A percentile compares a stretch with the other conserved stretches of the same genome.
Conservation (phyloP, 148 eudicot species). For the Cornus controversa region DNA sequence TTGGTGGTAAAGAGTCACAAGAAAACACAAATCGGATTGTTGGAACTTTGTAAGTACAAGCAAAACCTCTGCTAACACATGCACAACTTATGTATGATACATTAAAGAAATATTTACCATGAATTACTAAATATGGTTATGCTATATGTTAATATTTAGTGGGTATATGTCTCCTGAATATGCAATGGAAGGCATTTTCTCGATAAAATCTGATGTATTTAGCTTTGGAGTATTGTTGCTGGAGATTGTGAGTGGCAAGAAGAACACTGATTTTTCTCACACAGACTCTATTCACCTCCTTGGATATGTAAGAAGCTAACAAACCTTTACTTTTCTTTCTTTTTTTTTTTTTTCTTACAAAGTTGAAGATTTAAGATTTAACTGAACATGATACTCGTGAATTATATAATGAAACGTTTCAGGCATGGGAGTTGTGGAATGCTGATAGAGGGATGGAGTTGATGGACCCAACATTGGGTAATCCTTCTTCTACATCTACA, state of each 20-base stretch:
- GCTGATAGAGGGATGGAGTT: slow-evolving; percentile 8
- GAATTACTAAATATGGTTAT: not conserved
- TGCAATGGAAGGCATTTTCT: slow-evolving; percentile 24
- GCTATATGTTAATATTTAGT: not conserved
- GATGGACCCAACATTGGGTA: not conserved
- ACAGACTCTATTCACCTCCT: slow-evolving; percentile 14
- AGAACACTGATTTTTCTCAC: slow-evolving; percentile 19
- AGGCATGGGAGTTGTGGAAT: slow-evolving; percentile 21
- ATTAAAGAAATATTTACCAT: too few species aligned
- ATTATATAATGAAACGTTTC: not conserved
- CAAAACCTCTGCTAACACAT: not conserved
- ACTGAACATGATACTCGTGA: too few species aligned
- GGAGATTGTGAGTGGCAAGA: slow-evolving; percentile 25
- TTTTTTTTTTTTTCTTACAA: not conserved
- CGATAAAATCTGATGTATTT: slow-evolving; percentile 22
- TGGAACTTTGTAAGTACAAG: slow-evolving; percentile 28
- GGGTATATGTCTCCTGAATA: slow-evolving; percentile 29
- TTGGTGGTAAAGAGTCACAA: slow-evolving; percentile 8
- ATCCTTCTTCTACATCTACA: not conserved
- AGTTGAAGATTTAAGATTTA: too few species aligned
- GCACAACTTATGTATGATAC: not conserved
- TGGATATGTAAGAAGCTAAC: slow-evolving; percentile 17
- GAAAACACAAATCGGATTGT: slow-evolving; percentile 21
- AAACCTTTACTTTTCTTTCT: not conserved
- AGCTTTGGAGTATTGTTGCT: slow-evolving; percentile 27